Conservation (phyloP, 2,329 filamentous ascomycete species). For the Ophiosphaerella herpotricha region DNA sequence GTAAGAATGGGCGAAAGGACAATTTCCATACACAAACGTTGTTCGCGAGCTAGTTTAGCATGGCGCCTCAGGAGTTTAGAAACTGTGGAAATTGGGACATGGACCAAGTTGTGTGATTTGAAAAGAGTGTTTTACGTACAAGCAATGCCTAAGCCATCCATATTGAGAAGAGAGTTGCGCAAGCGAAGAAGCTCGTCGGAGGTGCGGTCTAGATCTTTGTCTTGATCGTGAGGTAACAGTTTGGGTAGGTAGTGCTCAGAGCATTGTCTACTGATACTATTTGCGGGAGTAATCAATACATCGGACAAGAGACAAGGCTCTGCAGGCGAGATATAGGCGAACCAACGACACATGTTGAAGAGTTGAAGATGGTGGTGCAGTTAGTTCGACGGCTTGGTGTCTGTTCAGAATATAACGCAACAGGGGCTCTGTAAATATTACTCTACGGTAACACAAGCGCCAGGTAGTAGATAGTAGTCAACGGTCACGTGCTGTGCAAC, state of each 20-base stretch:
- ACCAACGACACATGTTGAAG: conserved; percentile 57
- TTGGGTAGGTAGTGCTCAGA: conserved; percentile 59
- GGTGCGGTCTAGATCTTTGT: conserved; percentile 47
- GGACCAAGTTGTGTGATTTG: too few relatives aligned
- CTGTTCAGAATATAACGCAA: too few relatives aligned
- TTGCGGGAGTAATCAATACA: conserved; percentile 54
- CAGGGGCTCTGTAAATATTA: too few relatives aligned
- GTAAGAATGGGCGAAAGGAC: not conserved
- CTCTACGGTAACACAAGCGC: too few relatives aligned
- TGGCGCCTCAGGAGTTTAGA: too few relatives aligned
- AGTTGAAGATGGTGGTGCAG: not conserved
- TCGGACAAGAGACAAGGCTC: conserved; percentile 61
- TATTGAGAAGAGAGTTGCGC: conserved; percentile 59
- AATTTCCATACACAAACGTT: not conserved
- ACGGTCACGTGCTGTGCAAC: too few relatives aligned
- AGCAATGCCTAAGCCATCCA: conserved; percentile 60
- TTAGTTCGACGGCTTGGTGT: too few relatives aligned
- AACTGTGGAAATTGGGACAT: too few relatives aligned
- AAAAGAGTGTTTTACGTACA: conserved; percentile 40
- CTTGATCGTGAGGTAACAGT: conserved; percentile 53
- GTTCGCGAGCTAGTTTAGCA: not conserved
- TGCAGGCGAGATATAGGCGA: conserved; percentile 58
- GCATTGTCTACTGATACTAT: conserved; percentile 43
- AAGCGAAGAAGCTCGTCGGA: conserved; percentile 52
- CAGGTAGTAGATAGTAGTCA: too few relatives aligned